phyloP scores from a whole-genome alignment of 495 filamentous ascomycete species.

The Daldinia grandis region DNA sequence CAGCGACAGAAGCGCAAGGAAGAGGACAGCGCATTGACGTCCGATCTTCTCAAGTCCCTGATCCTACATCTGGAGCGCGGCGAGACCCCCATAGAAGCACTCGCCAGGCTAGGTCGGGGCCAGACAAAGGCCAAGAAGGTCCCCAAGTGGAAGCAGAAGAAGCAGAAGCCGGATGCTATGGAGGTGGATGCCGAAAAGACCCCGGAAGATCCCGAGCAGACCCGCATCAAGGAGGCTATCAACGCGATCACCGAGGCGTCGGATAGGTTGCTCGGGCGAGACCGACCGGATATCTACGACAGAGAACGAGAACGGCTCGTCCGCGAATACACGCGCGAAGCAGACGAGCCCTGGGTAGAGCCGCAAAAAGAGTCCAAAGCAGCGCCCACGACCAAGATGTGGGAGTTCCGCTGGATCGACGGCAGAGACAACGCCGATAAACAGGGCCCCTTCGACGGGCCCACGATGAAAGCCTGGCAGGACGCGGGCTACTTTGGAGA shows the following conservation, averaged over 20 bases:
- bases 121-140: conserved; percentile 72
- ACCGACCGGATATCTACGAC: conserved; percentile 89
- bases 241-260: conserved; percentile 87
- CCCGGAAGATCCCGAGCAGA: conserved; percentile 74
- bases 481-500: conserved; percentile 93
- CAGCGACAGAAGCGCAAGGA: conserved; percentile 69
- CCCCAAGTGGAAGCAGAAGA: conserved; percentile 68
- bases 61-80: conserved; percentile 79
- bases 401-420: conserved; percentile 93
- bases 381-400: conserved; percentile 61
- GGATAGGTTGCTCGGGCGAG: conserved; percentile 81
- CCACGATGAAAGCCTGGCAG: conserved; percentile 87
- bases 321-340: conserved; percentile 84
- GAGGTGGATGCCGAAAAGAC: conserved; percentile 65
- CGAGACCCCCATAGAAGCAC: conserved; percentile 88
- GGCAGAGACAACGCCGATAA: conserved; percentile 79
- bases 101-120: conserved; percentile 79
- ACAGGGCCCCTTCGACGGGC: conserved; percentile 86
- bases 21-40: conserved; percentile 77
- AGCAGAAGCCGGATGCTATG: conserved; percentile 69
- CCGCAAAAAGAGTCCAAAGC: conserved; percentile 43
- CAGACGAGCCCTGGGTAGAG: conserved; percentile 91
- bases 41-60: conserved; percentile 75
- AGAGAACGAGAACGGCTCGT: conserved; percentile 83
- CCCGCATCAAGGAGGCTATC: conserved; percentile 72